Evolutionary conservation across 192 early-diverging fungal genomes (phyloP), one percentile per base, ranked within the genome.

Genomic region (Cladochytrium replicatum): DNA sequence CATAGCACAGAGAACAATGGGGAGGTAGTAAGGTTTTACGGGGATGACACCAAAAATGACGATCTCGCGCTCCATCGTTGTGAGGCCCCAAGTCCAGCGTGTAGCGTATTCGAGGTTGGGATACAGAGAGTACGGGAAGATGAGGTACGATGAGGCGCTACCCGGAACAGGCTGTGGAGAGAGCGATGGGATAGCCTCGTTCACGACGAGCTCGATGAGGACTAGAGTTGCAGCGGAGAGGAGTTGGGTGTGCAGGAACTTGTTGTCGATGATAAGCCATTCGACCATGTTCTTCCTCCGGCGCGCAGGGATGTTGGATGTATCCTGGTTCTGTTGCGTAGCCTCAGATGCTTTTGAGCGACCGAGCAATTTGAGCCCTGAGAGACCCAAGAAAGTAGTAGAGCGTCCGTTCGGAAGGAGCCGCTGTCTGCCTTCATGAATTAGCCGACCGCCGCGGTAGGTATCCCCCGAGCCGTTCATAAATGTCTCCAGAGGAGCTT

Each of bases 61-160:
- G 28, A 59, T 46, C 17, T 52, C 32, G 6, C 40, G 13, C 17
- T 49, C 46, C 29, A 41, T 32, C 24, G 41, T 41, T 4, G 60
- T 63, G 24, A 68, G 29, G 2, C 60, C 66, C 66, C 66, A 68
- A 21, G 63, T 19, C 66, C 66, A 68, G 0, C 58, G 50, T 13
- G 63, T 25, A 28, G 60, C 49, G 47, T 68, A 48, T 29, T 68
- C 66, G 4, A 68, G 34, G 11, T 21, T 37, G 0, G 66, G 60
- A 48, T 50, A 68, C 19, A 68, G 49, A 4, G 66, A 40, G 47
- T 63, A 63, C 3, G 66, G 66, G 31, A 59, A 68, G 32, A 68
- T 9, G 45, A 58, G 43, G 7, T 51, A 19, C 11, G 28, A n/a
- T 47, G 27, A 6, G 1, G 32, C 23, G 2, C 17, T 23, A 27